Base-by-base conservation (phyloP, 1,284 basidiomycete species). In the Thecaphora frezii region DNA sequence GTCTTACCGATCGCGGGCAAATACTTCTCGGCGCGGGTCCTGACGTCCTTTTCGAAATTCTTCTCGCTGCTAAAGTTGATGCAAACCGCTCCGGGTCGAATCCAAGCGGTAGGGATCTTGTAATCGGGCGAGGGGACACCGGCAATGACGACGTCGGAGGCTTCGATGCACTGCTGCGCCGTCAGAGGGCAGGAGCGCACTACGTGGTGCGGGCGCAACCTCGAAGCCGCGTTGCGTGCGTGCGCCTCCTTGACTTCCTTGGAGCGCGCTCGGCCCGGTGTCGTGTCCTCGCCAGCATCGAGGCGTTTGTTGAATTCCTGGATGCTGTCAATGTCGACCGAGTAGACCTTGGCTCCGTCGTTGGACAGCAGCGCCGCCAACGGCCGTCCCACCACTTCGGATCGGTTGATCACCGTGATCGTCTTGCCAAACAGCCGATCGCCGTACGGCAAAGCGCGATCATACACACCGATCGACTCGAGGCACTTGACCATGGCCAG, bases 351-450 rank as follows among this genome's bases (percentile, higher is more conserved):
- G 3, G 93, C 93, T 37, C 94, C 94, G 76, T 97, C 94, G 78
- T 97, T 97, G 14, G 93, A 87, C 41, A 97, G 85, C 46, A 97
- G 83, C 4, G 93, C 94, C 0, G 93, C 94, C 10, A 97, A 84
- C 2, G 94, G 94, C 50, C 94, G 85, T 23, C 94, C 94, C 21
- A 97, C 94, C 21, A 97, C 94, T 80, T 97, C 94, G 39, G 91
- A 96, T 61, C 92, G 92, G 81, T 98, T 98, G 76, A 98, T 89
- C 36, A 98, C 89, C 4, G 93, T 93, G 66, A 98, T 83, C 1
- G 88, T 94, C 79, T 88, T 91, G 16, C 94, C 94, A 73, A 93
- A 91, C 4, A 93, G 91, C 24, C 93, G 86, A 80, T 97, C 93
- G 21, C 94, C 94, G 79, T 97, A 97, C 1, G 89, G 87, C 24